These are phyloP conservation scores for Fusarium sp. DNA, from an alignment of 2,329 filamentous ascomycete species.

Conservation along the genomic window DNA sequence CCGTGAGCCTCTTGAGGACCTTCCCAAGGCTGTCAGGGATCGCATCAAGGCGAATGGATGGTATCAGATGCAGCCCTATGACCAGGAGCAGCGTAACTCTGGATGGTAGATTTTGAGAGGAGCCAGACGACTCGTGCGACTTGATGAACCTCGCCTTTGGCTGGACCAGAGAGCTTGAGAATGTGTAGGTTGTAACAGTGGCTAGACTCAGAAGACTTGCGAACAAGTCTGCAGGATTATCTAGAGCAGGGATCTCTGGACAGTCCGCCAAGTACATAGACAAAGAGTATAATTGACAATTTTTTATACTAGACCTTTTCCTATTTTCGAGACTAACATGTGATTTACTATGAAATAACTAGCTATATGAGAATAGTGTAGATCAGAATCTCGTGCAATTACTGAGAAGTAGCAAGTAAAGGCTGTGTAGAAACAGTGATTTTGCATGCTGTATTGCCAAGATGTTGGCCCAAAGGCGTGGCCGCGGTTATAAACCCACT, in stretches of 20 bases:
- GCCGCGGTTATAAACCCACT: neutral
- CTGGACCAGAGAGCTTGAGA: neutral
- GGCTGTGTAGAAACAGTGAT: too few relatives aligned
- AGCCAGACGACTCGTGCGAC: neutral
- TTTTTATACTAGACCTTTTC: neutral
- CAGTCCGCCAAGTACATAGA: too few relatives aligned
- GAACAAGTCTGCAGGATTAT: neutral
- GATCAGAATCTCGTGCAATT: too few relatives aligned
- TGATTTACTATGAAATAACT: neutral
- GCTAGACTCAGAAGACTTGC: neutral
- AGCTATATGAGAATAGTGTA: too few relatives aligned
- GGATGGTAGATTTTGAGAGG: neutral
- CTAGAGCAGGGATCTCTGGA: neutral
- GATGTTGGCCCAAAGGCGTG: rapidly evolving
- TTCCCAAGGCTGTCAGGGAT: neutral
- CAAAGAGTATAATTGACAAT: constrained; percentile 5
- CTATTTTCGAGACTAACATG: rapidly evolving
- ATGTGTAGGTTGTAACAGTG: neutral
- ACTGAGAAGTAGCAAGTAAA: too few relatives aligned
- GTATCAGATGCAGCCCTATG: constrained; percentile 11
- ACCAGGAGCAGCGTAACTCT: neutral
- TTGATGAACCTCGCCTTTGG: neutral
- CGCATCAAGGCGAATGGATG: constrained; percentile 5
- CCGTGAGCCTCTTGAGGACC: neutral
- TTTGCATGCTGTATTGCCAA: too few relatives aligned